A percentile compares a stretch with the other conserved stretches of the same genome.
These are phyloP conservation scores for Papiliotrema fonsecae DNA, from an alignment of 1,284 basidiomycete species.

Conservation along the genomic window DNA sequence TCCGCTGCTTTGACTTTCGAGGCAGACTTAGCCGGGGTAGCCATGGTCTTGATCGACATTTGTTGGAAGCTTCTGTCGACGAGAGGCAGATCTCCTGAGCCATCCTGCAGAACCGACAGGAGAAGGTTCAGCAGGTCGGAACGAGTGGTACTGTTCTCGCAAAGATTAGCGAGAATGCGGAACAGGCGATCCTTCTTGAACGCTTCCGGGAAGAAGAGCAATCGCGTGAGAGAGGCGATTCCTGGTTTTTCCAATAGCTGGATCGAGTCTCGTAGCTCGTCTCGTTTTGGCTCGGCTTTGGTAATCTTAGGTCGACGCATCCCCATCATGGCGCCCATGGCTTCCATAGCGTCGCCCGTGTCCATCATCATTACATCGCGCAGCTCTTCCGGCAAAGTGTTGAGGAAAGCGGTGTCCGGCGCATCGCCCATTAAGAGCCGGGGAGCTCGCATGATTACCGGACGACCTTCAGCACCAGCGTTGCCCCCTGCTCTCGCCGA, in stretches of 20 bases:
- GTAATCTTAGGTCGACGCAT: neutral
- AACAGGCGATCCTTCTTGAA: constrained; percentile 79
- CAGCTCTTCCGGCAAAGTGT: constrained; percentile 75
- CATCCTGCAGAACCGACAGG: constrained; percentile 88
- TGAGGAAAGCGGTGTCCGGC: constrained; percentile 67
- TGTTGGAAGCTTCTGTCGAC: constrained; percentile 93
- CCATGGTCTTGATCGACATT: constrained; percentile 66
- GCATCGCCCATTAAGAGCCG: constrained; percentile 1
- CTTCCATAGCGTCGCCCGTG: constrained; percentile 29
- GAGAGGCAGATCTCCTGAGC: constrained; percentile 81
- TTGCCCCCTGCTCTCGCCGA: neutral
- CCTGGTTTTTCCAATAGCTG: constrained; percentile 89
- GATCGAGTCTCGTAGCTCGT: constrained; percentile 74
- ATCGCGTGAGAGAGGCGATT: constrained; percentile 81
- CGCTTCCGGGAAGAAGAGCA: constrained; percentile 95
- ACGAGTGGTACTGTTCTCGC: constrained; percentile 89
- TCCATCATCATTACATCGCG: constrained; percentile 82
- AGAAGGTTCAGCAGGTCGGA: constrained; percentile 89
- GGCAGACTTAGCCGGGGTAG: constrained; percentile 62
- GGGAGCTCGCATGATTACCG: neutral
- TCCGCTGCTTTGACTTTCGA: constrained; percentile 59
- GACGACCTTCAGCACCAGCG: neutral
- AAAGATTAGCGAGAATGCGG: constrained; percentile 88
- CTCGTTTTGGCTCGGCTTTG: constrained; percentile 9
- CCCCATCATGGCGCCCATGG: neutral